Conservation (phyloP, 495 filamentous ascomycete species). For the Penicillium flavigenum region DNA sequence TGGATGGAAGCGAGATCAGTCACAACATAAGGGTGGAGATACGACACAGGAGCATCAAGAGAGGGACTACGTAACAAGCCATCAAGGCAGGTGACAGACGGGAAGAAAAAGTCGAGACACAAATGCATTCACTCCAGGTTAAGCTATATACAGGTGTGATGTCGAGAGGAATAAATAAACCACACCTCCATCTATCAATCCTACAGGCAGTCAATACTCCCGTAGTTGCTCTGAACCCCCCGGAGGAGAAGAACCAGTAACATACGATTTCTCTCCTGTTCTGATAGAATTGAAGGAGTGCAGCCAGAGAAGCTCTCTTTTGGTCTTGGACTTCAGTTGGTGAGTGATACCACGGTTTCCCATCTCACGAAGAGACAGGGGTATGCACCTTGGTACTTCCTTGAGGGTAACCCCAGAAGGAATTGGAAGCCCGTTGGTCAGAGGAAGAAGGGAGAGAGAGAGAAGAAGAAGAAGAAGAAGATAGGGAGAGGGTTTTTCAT, state of each 20-base stretch:
- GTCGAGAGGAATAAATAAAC: conserved; percentile 28
- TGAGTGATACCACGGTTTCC: conserved; percentile 19
- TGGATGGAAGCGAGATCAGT: background rate
- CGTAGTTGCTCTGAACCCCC: conserved; percentile 23
- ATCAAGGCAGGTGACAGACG: background rate
- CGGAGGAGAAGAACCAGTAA: conserved; percentile 10
- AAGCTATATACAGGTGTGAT: conserved; percentile 5
- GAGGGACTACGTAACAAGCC: background rate
- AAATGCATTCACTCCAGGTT: background rate
- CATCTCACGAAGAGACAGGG: conserved; percentile 2
- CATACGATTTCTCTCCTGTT: conserved; percentile 15
- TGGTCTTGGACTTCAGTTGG: conserved; percentile 23
- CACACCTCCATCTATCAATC: conserved; percentile 22
- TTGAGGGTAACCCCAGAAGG: conserved; percentile 9
- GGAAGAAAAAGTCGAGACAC: background rate
- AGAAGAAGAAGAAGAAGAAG: background rate
- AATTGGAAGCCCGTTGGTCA: conserved; percentile 13
- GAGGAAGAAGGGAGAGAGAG: background rate
- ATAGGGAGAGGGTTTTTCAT: background rate
- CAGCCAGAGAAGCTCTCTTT: conserved; percentile 27
- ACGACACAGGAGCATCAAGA: background rate
- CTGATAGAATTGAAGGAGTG: conserved; percentile 14
- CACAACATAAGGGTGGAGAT: background rate
- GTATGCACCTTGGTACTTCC: conserved; percentile 16
- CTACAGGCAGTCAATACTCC: conserved; percentile 5